Evolutionary conservation across 1,139 yeast genomes (phyloP), one percentile per base, ranked within the genome.

Genomic region (Protomyces lactucae-debilis): DNA sequence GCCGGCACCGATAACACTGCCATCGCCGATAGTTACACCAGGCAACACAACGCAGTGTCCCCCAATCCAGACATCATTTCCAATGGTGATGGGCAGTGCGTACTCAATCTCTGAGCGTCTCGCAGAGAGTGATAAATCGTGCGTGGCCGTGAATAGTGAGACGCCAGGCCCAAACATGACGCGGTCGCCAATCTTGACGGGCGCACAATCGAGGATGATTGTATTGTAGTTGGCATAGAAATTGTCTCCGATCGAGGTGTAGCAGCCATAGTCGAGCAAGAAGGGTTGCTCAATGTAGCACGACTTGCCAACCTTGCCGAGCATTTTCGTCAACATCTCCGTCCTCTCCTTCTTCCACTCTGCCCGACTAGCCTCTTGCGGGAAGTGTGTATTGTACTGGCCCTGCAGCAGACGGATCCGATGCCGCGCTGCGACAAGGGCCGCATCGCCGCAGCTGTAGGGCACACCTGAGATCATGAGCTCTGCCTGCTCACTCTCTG

Each of bases 21-120:
- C 82, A 46, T 83, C 81, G 6, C 91, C 91, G 61, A 86, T 80
- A 0, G 82, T 83, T 14, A 85, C 87, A 1, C 90, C 91, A 1
- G 88, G 87, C 63, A 86, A 74, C 4, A 86, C 78, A 0, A 77
- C 76, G 25, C 77, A 81, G 57, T 79, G 78, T 1, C 85, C 79
- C 9, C 88, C 88, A 55, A 86, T 76, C 92, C 92, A 86, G 18
- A 84, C 87, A 66, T 82, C 80, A 71, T 84, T 78, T 0, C 87
- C 89, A 35, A 86, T 83, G 1, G 74, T 76, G 37, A 86, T 80
- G 2, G 87, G 85, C 51, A 73, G 72, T 0, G 86, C 86, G 69
- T 76, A 81, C 71, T 85, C 88, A 23, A 78, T 78, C 1, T 78
- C 80, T 28, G 72, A 68, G 12, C 67, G 46, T 63, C 91, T 76